Evolutionary conservation across 1,139 yeast genomes (phyloP), one percentile per base, ranked within the genome.

Genomic region (Kurtzmaniella quercitrusa): DNA sequence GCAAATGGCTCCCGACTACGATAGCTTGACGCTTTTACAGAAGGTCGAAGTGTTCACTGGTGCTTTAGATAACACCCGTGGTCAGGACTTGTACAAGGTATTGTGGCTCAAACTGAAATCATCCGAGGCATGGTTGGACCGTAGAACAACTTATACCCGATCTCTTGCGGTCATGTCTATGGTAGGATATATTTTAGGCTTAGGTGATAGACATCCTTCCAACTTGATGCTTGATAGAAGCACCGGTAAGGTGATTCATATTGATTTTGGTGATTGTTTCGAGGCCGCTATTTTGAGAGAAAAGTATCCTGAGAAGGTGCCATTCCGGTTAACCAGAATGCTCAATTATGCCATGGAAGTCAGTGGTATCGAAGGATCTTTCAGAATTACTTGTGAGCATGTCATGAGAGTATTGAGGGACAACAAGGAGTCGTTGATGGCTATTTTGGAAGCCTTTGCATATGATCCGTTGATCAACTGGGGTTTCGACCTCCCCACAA

Each of bases 241-340:
- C 43, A 89, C 98, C 0, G 99, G 99, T 49, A 90, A 91, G 58
- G 96, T 94, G 39, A 78, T 93, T 37, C 99, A 94, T 60, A 91
- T 94, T 66, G 99, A 94, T 73, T 94, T 93, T 65, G 99, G 98
- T 53, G 99, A 94, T 62, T 94, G 99, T 75, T 94, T 94, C 59
- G 99, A 94, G 60, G 97, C 98, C 1, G 98, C 99, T 0, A 90
- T 93, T 44, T 68, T 94, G 49, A 79, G 99, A 54, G 98, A 93
- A 54, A 94, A 93, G 60, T 94, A 86, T 62, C 99, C 99, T 0
- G 99, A 94, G 60, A 91, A 91, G 63, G 98, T 94, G 19, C 99
- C 99, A 12, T 94, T 94, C 70, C 77, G 99, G 62, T 75, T 94
- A 49, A 94, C 99, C 0, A 76, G 98, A 63, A 94, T 94, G 99